A percentile compares a stretch with the other conserved stretches of the same genome.
phyloP scores from a whole-genome alignment of 139 green algal species.

The Micromonas commoda region DNA sequence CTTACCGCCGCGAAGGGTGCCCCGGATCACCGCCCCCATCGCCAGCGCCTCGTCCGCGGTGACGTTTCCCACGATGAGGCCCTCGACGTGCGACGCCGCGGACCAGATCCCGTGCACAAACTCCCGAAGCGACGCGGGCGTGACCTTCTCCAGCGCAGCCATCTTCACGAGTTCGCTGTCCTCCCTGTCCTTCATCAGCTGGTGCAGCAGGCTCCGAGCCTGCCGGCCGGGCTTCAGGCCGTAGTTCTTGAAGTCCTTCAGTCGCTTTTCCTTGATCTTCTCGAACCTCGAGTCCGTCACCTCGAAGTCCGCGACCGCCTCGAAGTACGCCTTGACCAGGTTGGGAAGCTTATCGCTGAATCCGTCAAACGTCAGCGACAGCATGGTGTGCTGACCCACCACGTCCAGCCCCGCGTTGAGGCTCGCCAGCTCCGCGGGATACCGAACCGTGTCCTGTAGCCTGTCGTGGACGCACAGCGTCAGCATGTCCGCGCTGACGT shows the following conservation, averaged over 20 bases:
- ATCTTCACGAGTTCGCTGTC: neutral
- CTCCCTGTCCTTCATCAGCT: neutral
- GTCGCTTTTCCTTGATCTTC: constrained; percentile 8
- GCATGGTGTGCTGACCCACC: neutral
- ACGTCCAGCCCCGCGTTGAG: neutral
- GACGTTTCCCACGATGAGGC: constrained; percentile 11
- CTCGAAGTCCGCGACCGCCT: neutral
- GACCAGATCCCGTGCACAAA: neutral
- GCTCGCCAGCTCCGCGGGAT: constrained; percentile 3
- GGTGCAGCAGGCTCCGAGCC: neutral
- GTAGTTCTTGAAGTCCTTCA: constrained; percentile 6
- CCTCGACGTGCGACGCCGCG: neutral
- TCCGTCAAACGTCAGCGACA: constrained; percentile 8
- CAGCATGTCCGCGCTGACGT: neutral
- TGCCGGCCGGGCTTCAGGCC: neutral
- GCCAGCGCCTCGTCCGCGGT: constrained; percentile 1
- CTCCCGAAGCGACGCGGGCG: neutral
- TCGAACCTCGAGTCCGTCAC: neutral
- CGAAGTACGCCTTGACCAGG: neutral
- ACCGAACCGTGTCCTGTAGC: neutral
- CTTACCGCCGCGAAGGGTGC: neutral
- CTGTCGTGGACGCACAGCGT: neutral
- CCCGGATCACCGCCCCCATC: neutral
- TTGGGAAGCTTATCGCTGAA: constrained; percentile 21
- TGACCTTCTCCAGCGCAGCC: neutral